These are phyloP conservation scores for Mrakia gelida DNA, from an alignment of 768 basidiomycete genomes.

Conservation along the genomic window DNA sequence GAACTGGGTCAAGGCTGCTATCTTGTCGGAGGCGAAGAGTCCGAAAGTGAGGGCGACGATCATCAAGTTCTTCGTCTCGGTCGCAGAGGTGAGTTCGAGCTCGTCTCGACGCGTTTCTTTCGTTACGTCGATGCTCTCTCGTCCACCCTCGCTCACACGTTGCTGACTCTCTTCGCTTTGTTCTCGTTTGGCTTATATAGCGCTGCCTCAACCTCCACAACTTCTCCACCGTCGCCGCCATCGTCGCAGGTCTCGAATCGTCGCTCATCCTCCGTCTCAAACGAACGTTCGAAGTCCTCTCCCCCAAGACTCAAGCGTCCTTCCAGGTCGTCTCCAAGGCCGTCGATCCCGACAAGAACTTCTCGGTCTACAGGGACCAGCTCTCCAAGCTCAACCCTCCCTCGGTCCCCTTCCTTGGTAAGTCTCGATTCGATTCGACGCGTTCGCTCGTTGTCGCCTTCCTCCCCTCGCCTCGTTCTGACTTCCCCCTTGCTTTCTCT, in stretches of 20 bases:
- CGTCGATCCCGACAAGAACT: slow-evolving; percentile 89
- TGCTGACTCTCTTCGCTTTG: background rate
- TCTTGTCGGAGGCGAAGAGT: slow-evolving; percentile 70
- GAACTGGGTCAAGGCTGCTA: slow-evolving; percentile 82
- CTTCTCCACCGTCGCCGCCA: slow-evolving; percentile 94
- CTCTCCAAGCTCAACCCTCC: slow-evolving; percentile 81
- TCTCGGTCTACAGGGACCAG: slow-evolving; percentile 80
- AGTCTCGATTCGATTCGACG: slow-evolving; percentile 35
- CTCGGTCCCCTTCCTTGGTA: slow-evolving; percentile 95
- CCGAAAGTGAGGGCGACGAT: slow-evolving; percentile 69
- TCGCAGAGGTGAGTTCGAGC: slow-evolving; percentile 73
- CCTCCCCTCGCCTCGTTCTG: background rate
- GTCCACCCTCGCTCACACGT: background rate
- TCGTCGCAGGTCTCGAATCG: slow-evolving; percentile 88
- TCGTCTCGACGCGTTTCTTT: background rate
- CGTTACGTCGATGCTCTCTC: too few relatives aligned
- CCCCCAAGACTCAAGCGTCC: slow-evolving; percentile 64
- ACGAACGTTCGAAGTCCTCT: slow-evolving; percentile 88
- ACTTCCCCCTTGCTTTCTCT: background rate
- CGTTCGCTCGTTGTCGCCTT: background rate
- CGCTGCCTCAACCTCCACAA: slow-evolving; percentile 85
- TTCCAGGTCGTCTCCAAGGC: slow-evolving; percentile 80
- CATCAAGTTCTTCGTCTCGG: slow-evolving; percentile 83
- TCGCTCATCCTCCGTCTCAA: slow-evolving; percentile 88
- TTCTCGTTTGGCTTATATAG: slow-evolving; percentile 47